phyloP scores from a whole-genome alignment of 2,329 filamentous ascomycete species.

The Penicillium sp. region DNA sequence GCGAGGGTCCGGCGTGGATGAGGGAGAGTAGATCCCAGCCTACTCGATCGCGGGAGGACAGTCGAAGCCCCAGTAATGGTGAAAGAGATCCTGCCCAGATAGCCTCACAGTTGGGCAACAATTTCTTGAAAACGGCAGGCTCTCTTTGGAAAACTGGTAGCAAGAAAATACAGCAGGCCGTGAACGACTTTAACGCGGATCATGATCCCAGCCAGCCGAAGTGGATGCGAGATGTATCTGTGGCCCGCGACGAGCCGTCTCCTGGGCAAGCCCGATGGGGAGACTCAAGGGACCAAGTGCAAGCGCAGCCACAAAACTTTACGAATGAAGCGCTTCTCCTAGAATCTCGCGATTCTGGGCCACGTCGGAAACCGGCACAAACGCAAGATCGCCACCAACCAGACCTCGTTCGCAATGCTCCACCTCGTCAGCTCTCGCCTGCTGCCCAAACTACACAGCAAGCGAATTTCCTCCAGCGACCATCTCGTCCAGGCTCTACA shows the following conservation, averaged over 20 bases:
- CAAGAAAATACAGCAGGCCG: constrained; percentile 86
- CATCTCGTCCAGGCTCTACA: constrained; percentile 33
- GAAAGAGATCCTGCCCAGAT: constrained; percentile 74
- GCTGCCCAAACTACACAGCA: constrained; percentile 22
- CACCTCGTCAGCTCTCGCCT: constrained; percentile 19
- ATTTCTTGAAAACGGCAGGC: constrained; percentile 86
- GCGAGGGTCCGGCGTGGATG: constrained; percentile 56
- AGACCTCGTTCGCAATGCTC: constrained; percentile 15
- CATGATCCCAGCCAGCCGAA: constrained; percentile 75
- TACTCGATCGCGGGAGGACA: constrained; percentile 24
- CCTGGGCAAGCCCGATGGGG: constrained; percentile 15
- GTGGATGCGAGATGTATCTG: constrained; percentile 78
- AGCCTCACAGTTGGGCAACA: constrained; percentile 75
- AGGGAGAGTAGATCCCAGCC: constrained; percentile 42
- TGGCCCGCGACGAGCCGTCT: constrained; percentile 20
- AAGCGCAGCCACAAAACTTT: constrained; percentile 23
- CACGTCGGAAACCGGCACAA: constrained; percentile 23
- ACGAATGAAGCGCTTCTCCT: constrained; percentile 55
- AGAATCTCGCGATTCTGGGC: constrained; percentile 26
- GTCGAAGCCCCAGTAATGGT: constrained; percentile 38
- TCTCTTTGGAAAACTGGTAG: constrained; percentile 91
- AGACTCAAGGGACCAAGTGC: constrained; percentile 18
- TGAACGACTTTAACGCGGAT: constrained; percentile 74
- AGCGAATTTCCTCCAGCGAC: constrained; percentile 54
- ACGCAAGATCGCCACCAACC: constrained; percentile 15